Conservation (phyloP, 495 filamentous ascomycete genomes). For the Talaromyces stipitatus region DNA sequence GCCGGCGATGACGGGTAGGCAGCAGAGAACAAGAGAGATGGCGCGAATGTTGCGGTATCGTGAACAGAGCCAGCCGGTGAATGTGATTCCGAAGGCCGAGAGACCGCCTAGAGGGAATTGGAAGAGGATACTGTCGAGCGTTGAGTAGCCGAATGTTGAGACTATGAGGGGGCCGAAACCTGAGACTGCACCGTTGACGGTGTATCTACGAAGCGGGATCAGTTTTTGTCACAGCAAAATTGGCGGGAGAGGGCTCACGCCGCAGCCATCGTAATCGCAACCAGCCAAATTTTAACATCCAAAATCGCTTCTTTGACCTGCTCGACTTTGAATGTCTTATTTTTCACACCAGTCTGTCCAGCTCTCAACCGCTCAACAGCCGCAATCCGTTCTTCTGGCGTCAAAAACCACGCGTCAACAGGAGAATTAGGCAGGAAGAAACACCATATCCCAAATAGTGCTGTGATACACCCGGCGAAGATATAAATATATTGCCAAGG, state of each 20-base stretch:
- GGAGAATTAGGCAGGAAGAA: slow-evolving; percentile 48
- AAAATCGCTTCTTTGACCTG: slow-evolving; percentile 42
- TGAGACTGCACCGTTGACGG: slow-evolving; percentile 68
- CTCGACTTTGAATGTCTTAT: slow-evolving; percentile 39
- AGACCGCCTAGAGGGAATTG: slow-evolving; percentile 66
- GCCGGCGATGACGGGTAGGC: slow-evolving; percentile 65
- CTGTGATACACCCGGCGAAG: slow-evolving; percentile 54
- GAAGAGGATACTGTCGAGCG: slow-evolving; percentile 59
- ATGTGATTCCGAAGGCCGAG: slow-evolving; percentile 54
- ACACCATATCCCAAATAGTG: slow-evolving; percentile 57
- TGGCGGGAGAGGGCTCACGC: slow-evolving; percentile 28
- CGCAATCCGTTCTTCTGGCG: slow-evolving; percentile 39
- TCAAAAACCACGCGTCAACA: slow-evolving; percentile 46
- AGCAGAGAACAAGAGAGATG: slow-evolving; percentile 53
- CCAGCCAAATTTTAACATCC: slow-evolving; percentile 46
- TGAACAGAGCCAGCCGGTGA: slow-evolving; percentile 54
- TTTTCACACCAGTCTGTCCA: slow-evolving; percentile 45
- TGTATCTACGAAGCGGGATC: slow-evolving; percentile 37
- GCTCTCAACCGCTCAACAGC: slow-evolving; percentile 46
- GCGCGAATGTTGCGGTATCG: slow-evolving; percentile 56
- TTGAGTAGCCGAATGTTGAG: slow-evolving; percentile 61
- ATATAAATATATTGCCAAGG: slow-evolving; percentile 67
- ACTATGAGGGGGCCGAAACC: slow-evolving; percentile 72
- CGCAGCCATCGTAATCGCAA: slow-evolving; percentile 50
- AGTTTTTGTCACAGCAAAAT: not conserved